A percentile compares a stretch with the other conserved stretches of the same genome.
Evolutionary conservation across 2,329 filamentous ascomycete genomes (phyloP).

Genomic region (Pseudogymnoascus sp.): DNA sequence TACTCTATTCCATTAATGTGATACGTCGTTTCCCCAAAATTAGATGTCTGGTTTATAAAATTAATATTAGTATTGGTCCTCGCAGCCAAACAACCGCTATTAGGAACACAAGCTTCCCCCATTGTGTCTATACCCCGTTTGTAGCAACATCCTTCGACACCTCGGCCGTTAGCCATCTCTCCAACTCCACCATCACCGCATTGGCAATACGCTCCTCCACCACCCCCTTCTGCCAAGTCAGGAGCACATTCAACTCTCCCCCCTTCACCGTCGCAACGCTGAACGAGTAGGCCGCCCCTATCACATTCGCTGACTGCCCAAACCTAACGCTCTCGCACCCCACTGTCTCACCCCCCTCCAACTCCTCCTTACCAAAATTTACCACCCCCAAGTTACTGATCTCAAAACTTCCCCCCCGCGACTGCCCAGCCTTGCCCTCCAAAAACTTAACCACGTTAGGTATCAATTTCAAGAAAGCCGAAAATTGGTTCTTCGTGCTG

Average conservation of each 20-base stretch:
- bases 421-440: constrained; percentile 35
- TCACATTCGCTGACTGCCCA: constrained; percentile 40
- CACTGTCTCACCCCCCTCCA: constrained; percentile 23
- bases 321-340: constrained; percentile 41
- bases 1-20: neutral
- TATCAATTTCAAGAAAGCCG: constrained; percentile 22
- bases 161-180: constrained; percentile 4
- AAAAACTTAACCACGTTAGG: constrained; percentile 39
- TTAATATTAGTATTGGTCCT: neutral
- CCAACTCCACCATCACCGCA: neutral
- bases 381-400: constrained; percentile 47
- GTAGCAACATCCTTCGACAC: neutral
- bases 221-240: constrained; percentile 43
- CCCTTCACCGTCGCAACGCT: constrained; percentile 41
- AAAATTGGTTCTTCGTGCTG: constrained; percentile 2
- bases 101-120: neutral
- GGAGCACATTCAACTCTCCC: constrained; percentile 34
- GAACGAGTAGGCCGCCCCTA: constrained; percentile 37
- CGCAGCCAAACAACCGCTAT: neutral
- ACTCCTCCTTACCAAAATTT: constrained; percentile 26
- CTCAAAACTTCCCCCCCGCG: constrained; percentile 41
- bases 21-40: neutral
- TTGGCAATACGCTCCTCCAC: constrained; percentile 1
- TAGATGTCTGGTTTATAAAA: neutral
- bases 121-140: neutral